A percentile compares a stretch with the other conserved stretches of the same genome.
phyloP scores from a whole-genome alignment of 306 rosid species.

The Hippophae gyantsensis region DNA sequence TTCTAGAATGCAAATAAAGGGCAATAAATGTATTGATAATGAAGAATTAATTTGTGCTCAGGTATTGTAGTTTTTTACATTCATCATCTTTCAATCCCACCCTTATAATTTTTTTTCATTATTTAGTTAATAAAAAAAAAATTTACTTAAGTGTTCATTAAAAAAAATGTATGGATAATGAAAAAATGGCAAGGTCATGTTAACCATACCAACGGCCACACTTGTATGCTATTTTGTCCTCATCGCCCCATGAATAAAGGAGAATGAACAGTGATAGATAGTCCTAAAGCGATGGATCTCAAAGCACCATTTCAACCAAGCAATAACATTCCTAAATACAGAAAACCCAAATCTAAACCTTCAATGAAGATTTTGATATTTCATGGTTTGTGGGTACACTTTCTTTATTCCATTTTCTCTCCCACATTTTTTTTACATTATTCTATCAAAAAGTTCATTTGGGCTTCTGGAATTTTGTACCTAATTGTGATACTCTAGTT shows the following conservation, averaged over 20 bases:
- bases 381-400: background rate
- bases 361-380: constrained; percentile 1
- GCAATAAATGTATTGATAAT: too few relatives aligned
- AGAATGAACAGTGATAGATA: constrained; percentile 14
- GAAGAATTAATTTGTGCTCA: too few relatives aligned
- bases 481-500: constrained; percentile 3
- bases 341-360: constrained; percentile 25
- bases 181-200: background rate
- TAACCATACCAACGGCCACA: constrained; percentile 4
- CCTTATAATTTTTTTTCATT: too few relatives aligned
- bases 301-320: constrained; percentile 27
- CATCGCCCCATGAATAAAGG: constrained; percentile 21
- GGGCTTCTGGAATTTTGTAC: background rate
- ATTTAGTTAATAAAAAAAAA: too few relatives aligned
- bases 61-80: too few relatives aligned
- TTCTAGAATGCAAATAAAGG: too few relatives aligned
- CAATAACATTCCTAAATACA: constrained; percentile 28
- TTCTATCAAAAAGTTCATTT: constrained; percentile 5
- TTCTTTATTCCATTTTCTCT: constrained; percentile 5
- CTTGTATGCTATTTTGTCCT: constrained; percentile 20
- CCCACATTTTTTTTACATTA: constrained; percentile 9
- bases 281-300: constrained; percentile 56
- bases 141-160: too few relatives aligned
- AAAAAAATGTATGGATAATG: background rate
- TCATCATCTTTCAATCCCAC: too few relatives aligned